Base-by-base conservation (phyloP, 257 asterid species). In the Voacanga thouarsii region DNA sequence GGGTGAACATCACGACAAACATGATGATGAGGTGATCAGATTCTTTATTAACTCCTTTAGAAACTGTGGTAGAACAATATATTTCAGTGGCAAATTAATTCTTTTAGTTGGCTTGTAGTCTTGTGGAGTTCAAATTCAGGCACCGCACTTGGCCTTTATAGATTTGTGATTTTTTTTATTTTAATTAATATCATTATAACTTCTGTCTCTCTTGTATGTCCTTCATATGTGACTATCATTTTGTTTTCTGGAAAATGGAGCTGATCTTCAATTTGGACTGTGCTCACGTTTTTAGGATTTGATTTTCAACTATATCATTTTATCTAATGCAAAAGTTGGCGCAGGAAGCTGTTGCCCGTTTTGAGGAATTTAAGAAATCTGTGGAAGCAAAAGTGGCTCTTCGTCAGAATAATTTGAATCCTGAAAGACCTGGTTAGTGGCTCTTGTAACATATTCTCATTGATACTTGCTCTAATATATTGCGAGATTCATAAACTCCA, bases 311-410 rank as follows among this genome's bases (percentile, higher is more conserved):
- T 18, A 19, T 8, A 41, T 41, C 33, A 14, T 16, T 68, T 21
- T 26, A 41, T 76, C 37, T 67, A 71, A 51, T 73, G 16, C 71
- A 12, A 72, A 77, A 68, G 37, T 60, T 80, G 85, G 74, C 89
- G 83, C 95, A 96, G 99, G 98, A 93, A 88, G 87, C 96, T 79
- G 90, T 82, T 78, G 95, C 97, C 82, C 97, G 99, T 80, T 92
- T 83, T 0, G 98, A 93, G 87, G 99, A 96, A 84, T 86, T 93
- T 77, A 93, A 88, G 93, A 96, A 90, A 86, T 90, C 97, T 4
- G 77, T 92, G 70, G 97, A 96, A 82, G 90, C 95, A 23, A 96
- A 93, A 81, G 80, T 88, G 89, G 84, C 82, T 47, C 89, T 96
- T 69, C 93, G 98, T 23, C 91, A 83, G 85, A 89, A 80, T 86